Evolutionary conservation across 495 filamentous ascomycete genomes (phyloP).

Genomic region (Daldinia childiae): DNA sequence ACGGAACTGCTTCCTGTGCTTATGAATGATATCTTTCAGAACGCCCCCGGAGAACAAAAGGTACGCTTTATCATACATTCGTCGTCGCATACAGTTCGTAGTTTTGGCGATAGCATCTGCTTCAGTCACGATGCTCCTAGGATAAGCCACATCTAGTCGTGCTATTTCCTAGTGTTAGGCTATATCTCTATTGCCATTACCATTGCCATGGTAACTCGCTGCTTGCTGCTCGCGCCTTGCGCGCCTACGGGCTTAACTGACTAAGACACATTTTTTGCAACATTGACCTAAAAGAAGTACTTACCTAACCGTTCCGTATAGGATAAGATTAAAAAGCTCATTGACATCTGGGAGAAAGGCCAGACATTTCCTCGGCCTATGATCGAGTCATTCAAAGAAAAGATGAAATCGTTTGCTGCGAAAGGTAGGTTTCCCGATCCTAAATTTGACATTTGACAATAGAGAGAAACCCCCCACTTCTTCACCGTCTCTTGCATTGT

Average conservation of each 20-base stretch:
- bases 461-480: conserved; percentile 10
- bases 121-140: conserved; percentile 43
- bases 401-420: conserved; percentile 68
- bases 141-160: conserved; percentile 49
- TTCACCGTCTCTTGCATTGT: conserved; percentile 20
- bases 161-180: conserved; percentile 29
- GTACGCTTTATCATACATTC: conserved; percentile 71
- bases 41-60: conserved; percentile 95
- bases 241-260: conserved; percentile 4
- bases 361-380: conserved; percentile 86
- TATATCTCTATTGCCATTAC: neutral
- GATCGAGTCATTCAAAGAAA: conserved; percentile 87
- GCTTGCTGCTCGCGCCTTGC: neutral
- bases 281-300: conserved; percentile 46
- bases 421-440: conserved; percentile 68
- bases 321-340: conserved; percentile 95
- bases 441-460: conserved; percentile 26
- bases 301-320: conserved; percentile 63
- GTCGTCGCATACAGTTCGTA: conserved; percentile 47
- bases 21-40: conserved; percentile 94
- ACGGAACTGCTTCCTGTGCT: conserved; percentile 90
- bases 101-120: conserved; percentile 46
- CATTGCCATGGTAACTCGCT: conserved; percentile 1
- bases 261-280: conserved; percentile 27
- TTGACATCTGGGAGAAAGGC: conserved; percentile 98